These are phyloP conservation scores for Gaeumannomyces tritici DNA, from an alignment of 2,329 filamentous ascomycete species.

Conservation along the genomic window DNA sequence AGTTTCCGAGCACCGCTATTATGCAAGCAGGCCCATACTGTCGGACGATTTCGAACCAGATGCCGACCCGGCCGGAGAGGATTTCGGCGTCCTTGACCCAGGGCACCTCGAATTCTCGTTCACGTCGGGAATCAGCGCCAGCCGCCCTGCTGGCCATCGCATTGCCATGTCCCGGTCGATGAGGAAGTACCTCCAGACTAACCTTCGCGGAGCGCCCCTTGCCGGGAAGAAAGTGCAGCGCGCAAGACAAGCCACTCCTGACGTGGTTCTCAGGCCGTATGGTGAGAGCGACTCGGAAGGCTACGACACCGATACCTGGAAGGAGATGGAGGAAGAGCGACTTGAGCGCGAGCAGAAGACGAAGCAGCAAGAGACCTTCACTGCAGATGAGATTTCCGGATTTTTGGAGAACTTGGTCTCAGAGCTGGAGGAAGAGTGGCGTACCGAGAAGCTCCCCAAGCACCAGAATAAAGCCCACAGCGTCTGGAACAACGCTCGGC, in stretches of 20 bases:
- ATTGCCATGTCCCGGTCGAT: not conserved
- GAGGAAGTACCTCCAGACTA: not conserved
- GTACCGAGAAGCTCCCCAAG: conserved; percentile 43
- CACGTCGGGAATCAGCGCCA: not conserved
- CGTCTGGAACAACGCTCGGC: conserved; percentile 51
- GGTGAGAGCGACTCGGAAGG: conserved; percentile 43
- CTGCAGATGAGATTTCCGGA: conserved; percentile 31
- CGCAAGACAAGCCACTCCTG: not conserved
- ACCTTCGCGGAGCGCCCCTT: not conserved
- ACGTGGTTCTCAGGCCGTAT: conserved; percentile 19
- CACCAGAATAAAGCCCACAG: conserved; percentile 45
- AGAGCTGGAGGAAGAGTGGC: conserved; percentile 45
- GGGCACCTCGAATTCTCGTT: not conserved
- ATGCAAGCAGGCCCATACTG: not conserved
- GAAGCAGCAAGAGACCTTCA: conserved; percentile 22
- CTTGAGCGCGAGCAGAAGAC: conserved; percentile 20
- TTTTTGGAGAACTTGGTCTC: conserved; percentile 35
- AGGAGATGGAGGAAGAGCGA: conserved; percentile 51
- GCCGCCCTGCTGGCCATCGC: not conserved
- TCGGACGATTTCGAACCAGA: not conserved
- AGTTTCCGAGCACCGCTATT: not conserved
- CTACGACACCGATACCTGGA: conserved; percentile 24
- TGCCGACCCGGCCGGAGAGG: not conserved
- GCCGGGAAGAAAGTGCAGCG: not conserved
- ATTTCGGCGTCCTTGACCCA: not conserved